Evolutionary conservation across 2,329 filamentous ascomycete species (phyloP), one percentile per base, ranked within the genome.

Genomic region (Cladosporium sp.): DNA sequence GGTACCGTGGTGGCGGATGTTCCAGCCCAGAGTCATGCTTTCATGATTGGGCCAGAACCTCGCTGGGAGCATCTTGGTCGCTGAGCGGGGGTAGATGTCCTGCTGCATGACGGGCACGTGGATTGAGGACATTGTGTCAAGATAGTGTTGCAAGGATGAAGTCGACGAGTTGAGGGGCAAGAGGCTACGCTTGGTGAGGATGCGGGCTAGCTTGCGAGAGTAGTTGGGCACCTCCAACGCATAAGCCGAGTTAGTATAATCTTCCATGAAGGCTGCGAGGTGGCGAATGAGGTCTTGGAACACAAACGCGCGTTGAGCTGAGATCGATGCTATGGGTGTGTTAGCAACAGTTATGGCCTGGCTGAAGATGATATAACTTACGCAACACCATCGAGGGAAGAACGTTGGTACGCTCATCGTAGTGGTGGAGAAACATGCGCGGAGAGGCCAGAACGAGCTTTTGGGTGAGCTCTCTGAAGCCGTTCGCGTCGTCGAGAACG

Each of bases 401-500:
- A 2, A 49, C 36, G n/a, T 46, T 38, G 7, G 40, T 43, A 3
- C 18, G 25, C 8, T 8, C 1, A 15, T 39, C 40, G 13, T 27
- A 43, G 35, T 2, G 19, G 13, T 2, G n/a, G 25, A 16, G 39
- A 32, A 9, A 13, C 35, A 12, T 41, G 12, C 13, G n/a, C 39
- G 29, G 30, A 19, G 38, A 20, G 1, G 4, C 5, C 8, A 41
- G 29, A 1, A 58, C 51, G 1, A 58, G 30, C 12, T 50, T n/a
- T 15, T 45, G 32, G 1, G 52, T 55, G 29, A 54, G 46, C 6
- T 39, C 15, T 12, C 51, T 27, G 38, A 58, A 58, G 19, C 39
- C 25, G 2, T 27, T 11, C 1, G 48, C 38, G 19, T 55, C 53
- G 13, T 58, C 53, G 3, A 56, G 46, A 3, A 58, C 18, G 38